Base-by-base conservation (phyloP, 805 yeast genomes). In the Barnettozyma californica region DNA sequence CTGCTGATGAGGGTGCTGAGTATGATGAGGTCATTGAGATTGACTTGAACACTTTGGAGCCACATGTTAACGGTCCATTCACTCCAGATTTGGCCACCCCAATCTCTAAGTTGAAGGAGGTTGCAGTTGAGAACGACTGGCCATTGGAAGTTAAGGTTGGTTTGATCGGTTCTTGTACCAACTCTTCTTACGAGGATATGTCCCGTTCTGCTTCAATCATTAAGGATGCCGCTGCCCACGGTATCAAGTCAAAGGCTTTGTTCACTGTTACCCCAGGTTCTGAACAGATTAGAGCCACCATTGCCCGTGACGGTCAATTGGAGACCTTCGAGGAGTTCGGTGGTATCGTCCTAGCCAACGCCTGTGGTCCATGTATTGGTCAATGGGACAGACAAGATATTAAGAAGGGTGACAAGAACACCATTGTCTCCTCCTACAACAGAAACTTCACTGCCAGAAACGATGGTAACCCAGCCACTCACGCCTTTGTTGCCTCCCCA, bases 341-440 rank as follows among this genome's bases (percentile, higher is more conserved):
- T 60, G 98, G 96, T 68, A 78, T 84, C 53, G 97, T 92, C 48
- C 76, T 92, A 66, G 97, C 98, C 53, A 92, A 92, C 68, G 98
- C 98, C 51, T 92, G 98, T 78, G 98, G 98, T 65, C 98, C 98
- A 67, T 91, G 98, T 80, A 91, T 91, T 67, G 98, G 98, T 65
- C 97, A 92, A 78, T 92, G 98, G 98, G 97, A 91, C 70, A 86
- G 98, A 74, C 86, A 78, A 64, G 91, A 87, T 68, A 81, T 88
- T 69, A 83, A 87, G 77, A 89, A 87, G 78, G 94, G 91, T 68
- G 96, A 87, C 71, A 86, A 88, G 75, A 92, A 92, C 80, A 92
- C 97, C 62, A 92, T 92, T 71, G 92, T 92, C 64, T 87, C 97
- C 38, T 89, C 97, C 53, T 92, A 87, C 84, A 92, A 92, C 86